These are phyloP conservation scores for Albizia julibrissin DNA, from an alignment of 306 rosid species.

Conservation along the genomic window DNA sequence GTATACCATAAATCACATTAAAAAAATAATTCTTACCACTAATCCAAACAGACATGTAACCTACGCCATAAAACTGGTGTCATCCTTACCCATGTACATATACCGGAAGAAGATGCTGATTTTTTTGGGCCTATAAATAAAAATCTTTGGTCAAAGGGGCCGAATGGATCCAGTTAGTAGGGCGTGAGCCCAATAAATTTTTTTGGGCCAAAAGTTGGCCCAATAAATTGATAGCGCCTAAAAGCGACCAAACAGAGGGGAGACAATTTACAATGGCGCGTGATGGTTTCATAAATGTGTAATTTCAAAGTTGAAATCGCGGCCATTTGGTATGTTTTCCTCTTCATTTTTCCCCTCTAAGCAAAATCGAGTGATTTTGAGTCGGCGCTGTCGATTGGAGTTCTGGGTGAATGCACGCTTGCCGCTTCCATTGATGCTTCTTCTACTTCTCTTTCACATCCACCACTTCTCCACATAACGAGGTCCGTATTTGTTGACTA, in stretches of 20 bases:
- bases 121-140: background rate
- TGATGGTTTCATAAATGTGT: background rate
- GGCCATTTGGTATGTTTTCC: background rate
- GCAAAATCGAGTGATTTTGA: background rate
- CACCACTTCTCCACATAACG: background rate
- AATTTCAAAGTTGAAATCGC: slow-evolving; percentile 39
- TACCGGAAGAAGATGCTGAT: too few species aligned
- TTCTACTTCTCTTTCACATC: background rate
- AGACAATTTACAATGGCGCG: slow-evolving; percentile 12
- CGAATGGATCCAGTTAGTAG: background rate
- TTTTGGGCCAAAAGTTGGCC: too few species aligned
- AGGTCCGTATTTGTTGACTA: background rate
- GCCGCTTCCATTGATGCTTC: background rate
- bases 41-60: too few species aligned
- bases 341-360: slow-evolving; percentile 20
- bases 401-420: background rate
- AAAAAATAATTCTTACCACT: too few species aligned
- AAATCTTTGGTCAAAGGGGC: background rate
- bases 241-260: background rate
- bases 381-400: background rate
- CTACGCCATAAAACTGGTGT: too few species aligned
- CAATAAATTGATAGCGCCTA: background rate
- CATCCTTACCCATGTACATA: too few species aligned
- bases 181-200: background rate
- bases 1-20: too few species aligned